These are phyloP conservation scores for Crithidia acanthocephali DNA, from an alignment of 208 protist genomes.

Conservation along the genomic window DNA sequence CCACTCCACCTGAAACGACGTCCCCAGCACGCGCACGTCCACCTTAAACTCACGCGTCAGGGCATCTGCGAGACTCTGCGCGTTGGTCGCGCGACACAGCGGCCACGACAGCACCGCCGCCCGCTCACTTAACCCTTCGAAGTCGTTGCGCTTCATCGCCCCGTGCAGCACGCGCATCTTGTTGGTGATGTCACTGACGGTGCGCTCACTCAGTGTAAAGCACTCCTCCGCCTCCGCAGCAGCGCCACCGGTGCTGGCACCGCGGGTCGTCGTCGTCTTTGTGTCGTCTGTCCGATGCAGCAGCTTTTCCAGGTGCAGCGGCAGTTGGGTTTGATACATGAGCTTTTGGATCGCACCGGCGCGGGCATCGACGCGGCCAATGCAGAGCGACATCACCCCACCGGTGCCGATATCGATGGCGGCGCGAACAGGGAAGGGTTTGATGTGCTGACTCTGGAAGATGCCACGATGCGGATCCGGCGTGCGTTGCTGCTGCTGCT, in stretches of 20 bases:
- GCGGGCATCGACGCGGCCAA: slow-evolving; percentile 79
- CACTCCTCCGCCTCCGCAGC: background rate
- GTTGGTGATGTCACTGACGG: slow-evolving; percentile 60
- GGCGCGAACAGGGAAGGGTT: slow-evolving; percentile 81
- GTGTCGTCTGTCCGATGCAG: background rate
- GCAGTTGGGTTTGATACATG: slow-evolving; percentile 85
- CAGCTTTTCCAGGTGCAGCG: slow-evolving; percentile 56
- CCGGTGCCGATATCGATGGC: slow-evolving; percentile 89
- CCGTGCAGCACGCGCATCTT: slow-evolving; percentile 77
- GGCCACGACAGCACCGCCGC: slow-evolving; percentile 81
- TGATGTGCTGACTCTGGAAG: slow-evolving; percentile 80
- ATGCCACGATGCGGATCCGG: slow-evolving; percentile 41
- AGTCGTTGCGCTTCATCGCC: slow-evolving; percentile 60
- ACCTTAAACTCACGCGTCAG: slow-evolving; percentile 76
- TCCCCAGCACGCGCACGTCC: slow-evolving; percentile 70
- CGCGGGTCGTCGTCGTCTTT: no score
- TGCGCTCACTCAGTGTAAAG: slow-evolving; percentile 67
- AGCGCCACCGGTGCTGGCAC: background rate
- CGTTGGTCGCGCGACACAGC: slow-evolving; percentile 63
- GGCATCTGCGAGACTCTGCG: slow-evolving; percentile 43
- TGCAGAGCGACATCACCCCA: slow-evolving; percentile 65
- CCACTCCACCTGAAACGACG: slow-evolving; percentile 53
- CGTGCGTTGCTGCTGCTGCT: no score
- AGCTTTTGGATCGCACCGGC: slow-evolving; percentile 51
- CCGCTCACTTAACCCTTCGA: slow-evolving; percentile 72